Conservation (phyloP, 73 alveolate species). For the Breviolum minutum region DNA sequence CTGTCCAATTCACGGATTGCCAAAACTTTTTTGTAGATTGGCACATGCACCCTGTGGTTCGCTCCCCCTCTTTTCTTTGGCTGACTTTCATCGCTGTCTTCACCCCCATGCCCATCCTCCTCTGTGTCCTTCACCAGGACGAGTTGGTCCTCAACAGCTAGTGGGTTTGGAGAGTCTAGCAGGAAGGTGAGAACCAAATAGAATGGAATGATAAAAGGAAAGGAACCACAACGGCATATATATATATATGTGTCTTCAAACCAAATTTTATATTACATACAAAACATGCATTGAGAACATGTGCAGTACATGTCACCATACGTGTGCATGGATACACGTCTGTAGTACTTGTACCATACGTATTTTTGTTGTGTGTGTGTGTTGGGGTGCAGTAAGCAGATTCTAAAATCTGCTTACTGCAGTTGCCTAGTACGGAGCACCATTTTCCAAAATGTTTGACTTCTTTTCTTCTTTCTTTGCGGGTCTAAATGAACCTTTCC, state of each 20-base stretch:
- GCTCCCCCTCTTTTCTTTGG: not conserved
- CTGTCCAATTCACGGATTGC: not conserved
- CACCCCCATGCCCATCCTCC: not conserved
- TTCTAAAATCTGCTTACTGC: not conserved
- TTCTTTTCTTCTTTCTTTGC: not conserved
- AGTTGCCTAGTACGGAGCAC: not conserved
- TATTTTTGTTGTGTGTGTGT: no score
- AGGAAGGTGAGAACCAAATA: not conserved
- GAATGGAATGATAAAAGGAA: no score
- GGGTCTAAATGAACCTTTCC: not conserved
- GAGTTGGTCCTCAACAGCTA: not conserved
- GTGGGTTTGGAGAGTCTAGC: not conserved
- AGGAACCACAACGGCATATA: no score
- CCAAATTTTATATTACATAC: no score
- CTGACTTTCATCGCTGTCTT: not conserved
- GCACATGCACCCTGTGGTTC: no score
- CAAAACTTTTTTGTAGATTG: not conserved
- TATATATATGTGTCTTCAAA: no score
- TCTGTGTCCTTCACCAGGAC: not conserved
- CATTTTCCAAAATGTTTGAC: not conserved
- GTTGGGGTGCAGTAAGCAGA: conserved; percentile 18
- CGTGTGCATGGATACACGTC: no score
- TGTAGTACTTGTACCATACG: no score
- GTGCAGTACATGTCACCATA: no score
- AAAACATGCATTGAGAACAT: no score